Percentiles rank a stretch among this genome's conserved stretches.
phyloP scores from a whole-genome alignment of 768 basidiomycete genomes.

The Rhodotorula diobovata region DNA sequence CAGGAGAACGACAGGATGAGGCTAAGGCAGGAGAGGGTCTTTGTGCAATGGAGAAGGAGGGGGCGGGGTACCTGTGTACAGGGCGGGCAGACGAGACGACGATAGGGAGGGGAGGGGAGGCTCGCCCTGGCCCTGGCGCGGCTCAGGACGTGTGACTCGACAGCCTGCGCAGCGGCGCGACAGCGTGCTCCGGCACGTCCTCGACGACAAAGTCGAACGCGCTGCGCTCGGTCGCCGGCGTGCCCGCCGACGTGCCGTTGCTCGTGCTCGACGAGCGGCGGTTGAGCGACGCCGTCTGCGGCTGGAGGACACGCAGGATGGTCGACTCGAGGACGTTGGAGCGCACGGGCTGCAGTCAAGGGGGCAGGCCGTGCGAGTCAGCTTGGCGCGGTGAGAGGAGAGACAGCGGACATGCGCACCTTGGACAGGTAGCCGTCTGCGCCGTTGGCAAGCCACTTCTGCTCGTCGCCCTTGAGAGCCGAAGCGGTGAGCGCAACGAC shows the following conservation, averaged over 20 bases:
- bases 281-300: not conserved
- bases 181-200: not conserved
- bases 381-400: not conserved
- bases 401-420: constrained; percentile 7
- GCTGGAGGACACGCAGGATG: constrained; percentile 18
- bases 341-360: constrained; percentile 15
- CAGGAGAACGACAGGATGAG: too few relatives aligned
- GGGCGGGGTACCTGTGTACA: too few relatives aligned
- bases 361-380: too few relatives aligned
- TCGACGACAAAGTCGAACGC: constrained; percentile 14
- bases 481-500: constrained; percentile 31
- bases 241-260: not conserved
- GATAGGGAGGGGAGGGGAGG: not conserved
- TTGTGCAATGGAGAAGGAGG: too few relatives aligned
- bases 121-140: constrained; percentile 1
- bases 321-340: constrained; percentile 24
- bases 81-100: too few relatives aligned
- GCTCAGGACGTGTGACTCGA: constrained; percentile 14
- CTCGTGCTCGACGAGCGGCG: not conserved
- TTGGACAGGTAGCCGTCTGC: constrained; percentile 32
- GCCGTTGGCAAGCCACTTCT: constrained; percentile 21
- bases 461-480: constrained; percentile 29
- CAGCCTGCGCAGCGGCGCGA: not conserved
- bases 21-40: too few relatives aligned
- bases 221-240: not conserved